These are phyloP conservation scores for Haematococcus sp. DNA, from an alignment of 139 green algal species.

Conservation along the genomic window DNA sequence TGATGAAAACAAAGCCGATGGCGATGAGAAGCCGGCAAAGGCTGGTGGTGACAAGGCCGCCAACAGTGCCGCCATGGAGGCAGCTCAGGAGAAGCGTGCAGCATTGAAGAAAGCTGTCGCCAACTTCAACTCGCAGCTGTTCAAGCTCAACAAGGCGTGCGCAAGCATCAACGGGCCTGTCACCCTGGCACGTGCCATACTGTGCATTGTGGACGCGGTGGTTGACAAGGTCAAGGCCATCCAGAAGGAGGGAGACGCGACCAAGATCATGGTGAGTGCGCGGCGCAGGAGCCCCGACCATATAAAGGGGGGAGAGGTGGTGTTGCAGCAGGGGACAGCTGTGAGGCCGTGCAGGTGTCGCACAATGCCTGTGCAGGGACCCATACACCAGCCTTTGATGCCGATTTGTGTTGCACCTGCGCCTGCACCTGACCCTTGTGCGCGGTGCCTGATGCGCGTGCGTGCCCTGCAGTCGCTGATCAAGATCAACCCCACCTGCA, in stretches of 20 bases:
- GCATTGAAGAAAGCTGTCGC: conserved; percentile 5
- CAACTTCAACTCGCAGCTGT: conserved; percentile 6
- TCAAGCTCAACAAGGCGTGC: conserved; percentile 23
- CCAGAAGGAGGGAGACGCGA: neutral
- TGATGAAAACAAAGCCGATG: neutral
- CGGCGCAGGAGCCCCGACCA: too few species aligned
- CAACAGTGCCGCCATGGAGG: neutral
- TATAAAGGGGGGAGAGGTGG: too few species aligned
- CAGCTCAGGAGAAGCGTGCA: conserved; percentile 9
- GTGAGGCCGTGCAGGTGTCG: too few species aligned
- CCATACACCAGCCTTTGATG: too few species aligned
- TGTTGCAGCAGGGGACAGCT: too few species aligned
- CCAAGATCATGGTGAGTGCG: neutral
- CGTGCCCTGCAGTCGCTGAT: neutral
- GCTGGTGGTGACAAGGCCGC: neutral
- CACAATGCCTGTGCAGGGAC: too few species aligned
- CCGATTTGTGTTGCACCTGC: too few species aligned
- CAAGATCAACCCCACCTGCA: conserved; percentile 6
- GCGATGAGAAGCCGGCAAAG: neutral
- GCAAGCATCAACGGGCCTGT: conserved; percentile 4
- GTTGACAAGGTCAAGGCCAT: conserved; percentile 1
- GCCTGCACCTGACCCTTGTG: too few species aligned
- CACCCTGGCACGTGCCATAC: neutral
- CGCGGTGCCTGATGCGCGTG: too few species aligned
- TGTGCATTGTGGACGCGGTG: neutral